phyloP scores from a whole-genome alignment of 805 yeast genomes.

The Metschnikowia corniflorae region DNA sequence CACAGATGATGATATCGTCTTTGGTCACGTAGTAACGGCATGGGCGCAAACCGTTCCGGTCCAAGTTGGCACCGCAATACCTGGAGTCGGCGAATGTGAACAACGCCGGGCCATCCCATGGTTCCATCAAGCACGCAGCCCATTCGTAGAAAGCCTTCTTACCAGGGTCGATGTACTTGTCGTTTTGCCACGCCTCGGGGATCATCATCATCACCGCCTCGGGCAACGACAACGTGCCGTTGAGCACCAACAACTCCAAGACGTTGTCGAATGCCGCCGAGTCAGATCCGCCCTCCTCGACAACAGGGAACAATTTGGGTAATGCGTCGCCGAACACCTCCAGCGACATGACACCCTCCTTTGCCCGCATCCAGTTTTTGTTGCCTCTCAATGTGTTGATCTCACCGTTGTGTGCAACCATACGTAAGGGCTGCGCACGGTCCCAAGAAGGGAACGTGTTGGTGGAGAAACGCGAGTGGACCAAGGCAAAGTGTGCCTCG shows the following conservation, averaged over 20 bases:
- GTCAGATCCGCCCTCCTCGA: constrained; percentile 98
- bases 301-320: constrained; percentile 88
- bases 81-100: constrained; percentile 96
- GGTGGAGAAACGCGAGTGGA: constrained; percentile 95
- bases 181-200: constrained; percentile 98
- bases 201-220: constrained; percentile 97
- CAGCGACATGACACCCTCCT: constrained; percentile 95
- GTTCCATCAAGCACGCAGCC: constrained; percentile 99
- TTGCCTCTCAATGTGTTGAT: constrained; percentile 96
- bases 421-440: constrained; percentile 95
- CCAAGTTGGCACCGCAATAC: constrained; percentile 97
- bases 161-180: constrained; percentile 79
- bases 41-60: constrained; percentile 96
- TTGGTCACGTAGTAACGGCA: constrained; percentile 95
- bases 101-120: constrained; percentile 99
- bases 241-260: constrained; percentile 82
- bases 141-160: constrained; percentile 95
- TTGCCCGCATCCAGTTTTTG: constrained; percentile 98
- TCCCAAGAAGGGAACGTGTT: constrained; percentile 99
- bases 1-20: constrained; percentile 95
- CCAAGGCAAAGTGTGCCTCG: constrained; percentile 93
- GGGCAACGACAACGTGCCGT: constrained; percentile 88
- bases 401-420: constrained; percentile 99
- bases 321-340: constrained; percentile 85
- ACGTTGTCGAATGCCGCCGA: constrained; percentile 98